These are phyloP conservation scores for Purshia tridentata DNA, from an alignment of 306 rosid genomes.

Conservation along the genomic window DNA sequence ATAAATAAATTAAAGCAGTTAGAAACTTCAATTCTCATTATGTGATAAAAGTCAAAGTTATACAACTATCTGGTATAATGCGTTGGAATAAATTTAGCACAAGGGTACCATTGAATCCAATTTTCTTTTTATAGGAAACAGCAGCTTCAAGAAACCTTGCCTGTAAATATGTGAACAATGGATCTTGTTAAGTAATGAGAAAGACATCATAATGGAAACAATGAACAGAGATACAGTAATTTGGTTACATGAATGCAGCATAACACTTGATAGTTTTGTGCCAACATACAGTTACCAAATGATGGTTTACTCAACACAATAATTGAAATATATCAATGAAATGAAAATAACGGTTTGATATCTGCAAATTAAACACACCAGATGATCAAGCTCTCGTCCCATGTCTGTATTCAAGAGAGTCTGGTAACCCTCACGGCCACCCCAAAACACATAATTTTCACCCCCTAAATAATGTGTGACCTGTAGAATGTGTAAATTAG, in stretches of 20 bases:
- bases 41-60: constrained; percentile 2
- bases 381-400: constrained; percentile 91
- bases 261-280: background rate
- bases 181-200: constrained; percentile 4
- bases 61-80: constrained; percentile 2
- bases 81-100: constrained; percentile 8
- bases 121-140: constrained; percentile 83
- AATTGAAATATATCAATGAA: background rate
- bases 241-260: constrained; percentile 1
- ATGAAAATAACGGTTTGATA: background rate
- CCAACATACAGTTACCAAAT: background rate
- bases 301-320: background rate
- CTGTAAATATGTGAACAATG: constrained; percentile 42
- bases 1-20: background rate
- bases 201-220: constrained; percentile 7
- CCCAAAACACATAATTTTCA: constrained; percentile 97
- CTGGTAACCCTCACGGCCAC: constrained; percentile 98
- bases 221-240: background rate
- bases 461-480: constrained; percentile 92
- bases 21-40: background rate
- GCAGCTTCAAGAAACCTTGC: constrained; percentile 90
- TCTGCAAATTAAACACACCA: constrained; percentile 46
- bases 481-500: constrained; percentile 43
- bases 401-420: constrained; percentile 91
- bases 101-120: constrained; percentile 79